Percentiles rank a stretch among this genome's conserved stretches.
These are phyloP conservation scores for Yamadazyma endophytica DNA, from an alignment of 805 yeast genomes.

Conservation along the genomic window DNA sequence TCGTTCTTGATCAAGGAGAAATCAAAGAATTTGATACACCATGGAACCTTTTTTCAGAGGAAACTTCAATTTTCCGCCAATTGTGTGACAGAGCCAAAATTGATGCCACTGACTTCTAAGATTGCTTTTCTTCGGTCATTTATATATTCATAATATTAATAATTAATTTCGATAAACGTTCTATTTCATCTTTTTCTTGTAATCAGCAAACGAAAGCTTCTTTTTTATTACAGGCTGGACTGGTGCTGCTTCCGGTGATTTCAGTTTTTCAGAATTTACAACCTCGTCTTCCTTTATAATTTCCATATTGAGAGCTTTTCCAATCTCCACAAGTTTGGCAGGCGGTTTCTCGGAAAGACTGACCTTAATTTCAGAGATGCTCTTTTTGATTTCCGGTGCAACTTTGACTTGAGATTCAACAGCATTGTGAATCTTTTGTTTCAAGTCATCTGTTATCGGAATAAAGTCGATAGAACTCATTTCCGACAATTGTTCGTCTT, in stretches of 20 bases:
- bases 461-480: neutral
- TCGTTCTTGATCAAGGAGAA: conserved; percentile 80
- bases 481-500: neutral
- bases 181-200: conserved; percentile 53
- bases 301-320: conserved; percentile 4
- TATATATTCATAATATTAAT: neutral
- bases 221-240: conserved; percentile 19
- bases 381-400: conserved; percentile 10
- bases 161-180: neutral
- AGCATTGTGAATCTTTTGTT: conserved; percentile 7
- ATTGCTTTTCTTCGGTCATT: neutral
- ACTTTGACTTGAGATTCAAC: conserved; percentile 10
- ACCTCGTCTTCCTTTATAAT: conserved; percentile 3
- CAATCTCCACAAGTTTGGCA: conserved; percentile 3
- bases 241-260: conserved; percentile 2
- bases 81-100: conserved; percentile 61
- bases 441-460: conserved; percentile 7
- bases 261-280: neutral
- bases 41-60: conserved; percentile 46
- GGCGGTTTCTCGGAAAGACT: conserved; percentile 5
- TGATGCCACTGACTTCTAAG: conserved; percentile 39
- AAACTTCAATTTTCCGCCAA: conserved; percentile 52
- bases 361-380: conserved; percentile 10
- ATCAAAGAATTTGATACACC: conserved; percentile 76
- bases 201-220: conserved; percentile 73